A percentile compares a stretch with the other conserved stretches of the same genome.
Conservation (phyloP, 371 early-diverging fungal species). For the Mycotypha africana region DNA sequence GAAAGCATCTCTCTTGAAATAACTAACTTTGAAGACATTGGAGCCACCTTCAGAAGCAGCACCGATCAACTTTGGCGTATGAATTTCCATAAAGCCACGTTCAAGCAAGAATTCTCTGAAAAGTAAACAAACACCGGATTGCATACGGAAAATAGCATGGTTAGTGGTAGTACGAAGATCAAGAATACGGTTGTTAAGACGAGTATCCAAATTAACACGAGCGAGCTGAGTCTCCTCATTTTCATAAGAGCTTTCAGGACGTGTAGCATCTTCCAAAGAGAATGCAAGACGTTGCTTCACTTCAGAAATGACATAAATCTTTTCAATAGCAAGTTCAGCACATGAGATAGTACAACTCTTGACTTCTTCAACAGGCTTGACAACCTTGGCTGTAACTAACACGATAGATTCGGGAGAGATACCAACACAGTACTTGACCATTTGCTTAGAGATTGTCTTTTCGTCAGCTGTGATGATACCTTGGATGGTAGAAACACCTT, state of each 20-base stretch:
- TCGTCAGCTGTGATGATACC: slow-evolving; percentile 70
- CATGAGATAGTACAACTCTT: slow-evolving; percentile 90
- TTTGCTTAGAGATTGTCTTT: slow-evolving; percentile 81
- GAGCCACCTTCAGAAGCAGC: slow-evolving; percentile 99
- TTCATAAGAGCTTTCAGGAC: slow-evolving; percentile 80
- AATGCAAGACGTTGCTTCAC: slow-evolving; percentile 89
- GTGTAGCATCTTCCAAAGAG: slow-evolving; percentile 92
- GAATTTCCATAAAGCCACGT: slow-evolving; percentile 95
- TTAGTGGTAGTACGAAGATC: slow-evolving; percentile 97
- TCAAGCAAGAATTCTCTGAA: slow-evolving; percentile 92
- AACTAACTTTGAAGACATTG: slow-evolving; percentile 96
- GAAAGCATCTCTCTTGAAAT: slow-evolving; percentile 94
- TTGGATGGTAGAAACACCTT: slow-evolving; percentile 85
- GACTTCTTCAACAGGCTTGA: slow-evolving; percentile 77
- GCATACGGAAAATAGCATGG: slow-evolving; percentile 97
- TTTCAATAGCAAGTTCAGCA: slow-evolving; percentile 80
- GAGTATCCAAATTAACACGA: slow-evolving; percentile 89
- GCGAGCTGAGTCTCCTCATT: slow-evolving; percentile 60
- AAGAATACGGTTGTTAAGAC: slow-evolving; percentile 95
- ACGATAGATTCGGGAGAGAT: slow-evolving; percentile 90
- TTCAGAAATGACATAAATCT: slow-evolving; percentile 75
- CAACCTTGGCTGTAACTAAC: slow-evolving; percentile 75
- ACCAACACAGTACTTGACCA: slow-evolving; percentile 88
- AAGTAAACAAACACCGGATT: slow-evolving; percentile 88
- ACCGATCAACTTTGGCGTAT: slow-evolving; percentile 97